Evolutionary conservation across 2,329 filamentous ascomycete species (phyloP), one percentile per base, ranked within the genome.

Genomic region (Aspergillus pseudonomiae): DNA sequence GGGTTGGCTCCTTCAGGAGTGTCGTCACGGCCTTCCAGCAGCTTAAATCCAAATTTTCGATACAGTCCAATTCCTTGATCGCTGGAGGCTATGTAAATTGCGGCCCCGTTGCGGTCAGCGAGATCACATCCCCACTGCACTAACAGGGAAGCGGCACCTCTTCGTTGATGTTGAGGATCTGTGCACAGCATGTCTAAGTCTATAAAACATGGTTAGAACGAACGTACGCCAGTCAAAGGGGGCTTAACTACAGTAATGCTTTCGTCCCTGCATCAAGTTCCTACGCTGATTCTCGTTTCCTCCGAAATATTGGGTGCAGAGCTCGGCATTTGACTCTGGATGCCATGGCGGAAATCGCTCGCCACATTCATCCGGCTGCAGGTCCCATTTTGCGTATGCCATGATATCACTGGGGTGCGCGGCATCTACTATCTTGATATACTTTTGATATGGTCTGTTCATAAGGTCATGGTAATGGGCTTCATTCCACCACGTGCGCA

Each of bases 41-140:
- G 30, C 3, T 16, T 26, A 26, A 69, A 69, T 4, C 66, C 66
- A 36, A 62, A 63, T 41, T 57, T 60, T 12, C 32, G 53, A 62
- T 68, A 68, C n/a, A 69, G 28, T 9, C 60, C 59, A 19, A 48
- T 54, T 3, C 59, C 67, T 10, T 58, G 52, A 2, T 59, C 16
- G 36, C 54, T 64, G 7, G 67, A 67, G 48, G 68, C 65, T 14
- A 68, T 28, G 41, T 68, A 69, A 2, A 63, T 50, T 9, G 62
- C 30, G 2, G 60, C 46, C 6, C 60, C 63, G 16, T 60, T 59
- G 21, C 39, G 50, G 41, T 68, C 67, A 4, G 62, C 65, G 19
- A 57, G 30, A 14, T 66, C 65, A 39, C 68, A 70, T 1, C 68
- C 68, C 69, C 69, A 69, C 41, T 65, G 39, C 1, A 71, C 36